Base-by-base conservation (phyloP, 2,329 filamentous ascomycete species). In the Hypoxylon sp. region DNA sequence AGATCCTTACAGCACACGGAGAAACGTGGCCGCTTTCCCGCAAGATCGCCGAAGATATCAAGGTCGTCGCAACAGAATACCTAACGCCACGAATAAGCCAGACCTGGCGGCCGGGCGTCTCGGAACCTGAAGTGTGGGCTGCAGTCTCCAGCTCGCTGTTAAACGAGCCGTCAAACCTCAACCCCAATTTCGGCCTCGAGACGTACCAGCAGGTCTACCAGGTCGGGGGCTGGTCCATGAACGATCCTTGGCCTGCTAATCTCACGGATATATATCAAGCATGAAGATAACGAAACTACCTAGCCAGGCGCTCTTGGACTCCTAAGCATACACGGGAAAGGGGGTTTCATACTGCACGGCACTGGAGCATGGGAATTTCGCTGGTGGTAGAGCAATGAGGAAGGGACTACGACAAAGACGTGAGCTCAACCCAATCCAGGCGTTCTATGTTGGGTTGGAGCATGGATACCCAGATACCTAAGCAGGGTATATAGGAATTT, bases 21-120 rank as follows among this genome's bases (percentile, higher is more conserved):
- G 73, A 79, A 48, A 77, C 75, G 41, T 79, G 77, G 73, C 70
- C 75, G 0, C 66, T 81, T 21, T 79, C 80, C 3, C 77, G 74
- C 50, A 75, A 74, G 55, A 74, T 79, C 41, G 75, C 77, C 14
- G 78, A 80, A 17, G 79, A 81, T 56, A 73, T 80, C 32, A 70
- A 72, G 19, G 52, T 67, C 3, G 73, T 78, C 6, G 72, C 72
- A 10, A 74, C 72, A 48, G 75, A 76, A 49, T 76, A 76, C 28
- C 41, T 77, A 17, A 59, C 67, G 7, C 64, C 70, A 32, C 60
- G 55, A 60, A 61, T 65, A 34, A 67, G 67, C 17, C 61, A 50
- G 50, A 66, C 50, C 28, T 67, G 65, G 63, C 59, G 50, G 6
- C 65, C 68, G 13, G 67, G 61, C 17, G 57, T 64, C 38, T 53